These are phyloP conservation scores for Colletotrichum noveboracense DNA, from an alignment of 2,329 filamentous ascomycete genomes.

Conservation along the genomic window DNA sequence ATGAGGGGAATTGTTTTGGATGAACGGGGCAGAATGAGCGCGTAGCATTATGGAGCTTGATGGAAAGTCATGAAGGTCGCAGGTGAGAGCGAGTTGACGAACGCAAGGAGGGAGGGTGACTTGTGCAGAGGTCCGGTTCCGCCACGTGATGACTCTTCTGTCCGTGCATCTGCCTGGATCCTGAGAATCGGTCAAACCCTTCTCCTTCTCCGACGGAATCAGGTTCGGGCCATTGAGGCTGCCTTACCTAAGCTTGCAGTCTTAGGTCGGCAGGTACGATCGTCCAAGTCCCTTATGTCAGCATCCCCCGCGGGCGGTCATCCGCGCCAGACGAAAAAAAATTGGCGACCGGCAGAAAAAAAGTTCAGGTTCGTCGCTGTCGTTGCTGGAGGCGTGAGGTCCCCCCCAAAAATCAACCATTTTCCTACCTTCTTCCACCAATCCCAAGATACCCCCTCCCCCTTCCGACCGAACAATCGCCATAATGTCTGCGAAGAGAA, in stretches of 20 bases:
- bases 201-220: not conserved
- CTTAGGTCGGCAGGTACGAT: not conserved
- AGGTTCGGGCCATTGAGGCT: not conserved
- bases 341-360: slow-evolving; percentile 21
- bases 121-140: not conserved
- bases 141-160: not conserved
- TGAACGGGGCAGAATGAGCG: not conserved
- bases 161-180: not conserved
- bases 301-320: slow-evolving; percentile 17
- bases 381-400: slow-evolving; percentile 1
- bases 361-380: slow-evolving; percentile 14
- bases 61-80: not conserved
- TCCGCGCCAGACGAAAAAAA: slow-evolving; percentile 5
- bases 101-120: not conserved
- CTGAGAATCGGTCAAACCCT: not conserved
- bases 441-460: not conserved
- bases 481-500: slow-evolving; percentile 66
- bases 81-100: not conserved
- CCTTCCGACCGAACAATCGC: not conserved
- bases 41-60: not conserved
- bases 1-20: not conserved
- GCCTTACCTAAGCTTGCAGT: not conserved
- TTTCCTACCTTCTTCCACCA: not conserved
- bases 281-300: not conserved
- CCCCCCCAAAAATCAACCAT: not conserved